A percentile compares a stretch with the other conserved stretches of the same genome.
Evolutionary conservation across 2,329 filamentous ascomycete genomes (phyloP).

Genomic region (Chrysoporthe puriensis): DNA sequence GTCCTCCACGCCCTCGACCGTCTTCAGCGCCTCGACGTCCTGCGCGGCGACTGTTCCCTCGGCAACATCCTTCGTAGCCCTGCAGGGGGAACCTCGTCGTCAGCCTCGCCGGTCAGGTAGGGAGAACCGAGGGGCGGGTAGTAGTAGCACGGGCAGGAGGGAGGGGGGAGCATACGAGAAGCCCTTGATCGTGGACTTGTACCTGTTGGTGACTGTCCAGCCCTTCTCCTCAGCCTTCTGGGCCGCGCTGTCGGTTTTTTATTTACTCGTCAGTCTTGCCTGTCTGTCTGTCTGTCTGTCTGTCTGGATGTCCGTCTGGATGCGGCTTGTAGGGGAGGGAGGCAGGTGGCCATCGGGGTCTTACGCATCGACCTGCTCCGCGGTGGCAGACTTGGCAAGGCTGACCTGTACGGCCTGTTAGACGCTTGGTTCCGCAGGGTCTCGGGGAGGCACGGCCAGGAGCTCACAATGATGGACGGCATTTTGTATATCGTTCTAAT

Average conservation of each 20-base stretch:
- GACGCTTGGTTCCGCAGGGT: constrained; percentile 7
- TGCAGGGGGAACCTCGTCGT: background rate
- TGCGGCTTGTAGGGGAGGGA: background rate
- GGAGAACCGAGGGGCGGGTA: background rate
- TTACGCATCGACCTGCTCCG: constrained; percentile 29
- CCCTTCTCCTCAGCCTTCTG: constrained; percentile 73
- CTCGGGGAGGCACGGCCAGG: too few species aligned
- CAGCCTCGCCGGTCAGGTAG: constrained; percentile 21
- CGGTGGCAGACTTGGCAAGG: constrained; percentile 19
- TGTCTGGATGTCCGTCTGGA: background rate
- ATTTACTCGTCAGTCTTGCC: background rate
- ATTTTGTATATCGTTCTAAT: constrained; percentile 42
- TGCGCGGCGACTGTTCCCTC: constrained; percentile 64
- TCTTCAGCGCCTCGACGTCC: constrained; percentile 51
- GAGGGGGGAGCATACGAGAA: constrained; percentile 72
- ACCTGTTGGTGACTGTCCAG: constrained; percentile 83
- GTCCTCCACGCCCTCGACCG: constrained; percentile 69
- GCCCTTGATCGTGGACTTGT: constrained; percentile 78
- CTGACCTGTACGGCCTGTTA: constrained; percentile 15
- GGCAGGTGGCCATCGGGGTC: constrained; percentile 1
- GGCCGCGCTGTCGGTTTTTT: constrained; percentile 65
- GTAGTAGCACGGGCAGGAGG: background rate
- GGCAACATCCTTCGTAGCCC: constrained; percentile 70
- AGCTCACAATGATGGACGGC: constrained; percentile 60
- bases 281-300: background rate